A percentile compares a stretch with the other conserved stretches of the same genome.
phyloP scores from a whole-genome alignment of 331 rosid species.

The Telfairia occidentalis region DNA sequence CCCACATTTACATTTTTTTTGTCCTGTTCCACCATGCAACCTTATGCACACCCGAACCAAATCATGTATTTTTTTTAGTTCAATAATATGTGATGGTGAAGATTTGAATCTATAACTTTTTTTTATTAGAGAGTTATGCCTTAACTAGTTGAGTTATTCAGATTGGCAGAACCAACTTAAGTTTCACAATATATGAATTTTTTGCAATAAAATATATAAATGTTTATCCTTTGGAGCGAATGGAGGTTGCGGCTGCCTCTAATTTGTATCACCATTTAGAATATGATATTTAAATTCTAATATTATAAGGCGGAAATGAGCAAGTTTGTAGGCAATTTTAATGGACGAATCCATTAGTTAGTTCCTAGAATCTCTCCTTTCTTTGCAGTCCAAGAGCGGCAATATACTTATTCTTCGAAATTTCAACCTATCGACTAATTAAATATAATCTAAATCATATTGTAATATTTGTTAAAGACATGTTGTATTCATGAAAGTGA shows the following conservation, averaged over 20 bases:
- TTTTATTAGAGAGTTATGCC: no score
- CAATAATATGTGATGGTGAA: no score
- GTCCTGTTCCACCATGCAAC: background rate
- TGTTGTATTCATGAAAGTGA: background rate
- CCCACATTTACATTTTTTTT: background rate
- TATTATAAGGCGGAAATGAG: background rate
- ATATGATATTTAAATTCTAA: background rate
- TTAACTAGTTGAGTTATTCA: no score
- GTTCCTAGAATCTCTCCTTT: background rate
- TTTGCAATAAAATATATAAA: no score
- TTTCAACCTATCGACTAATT: background rate
- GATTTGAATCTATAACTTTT: no score
- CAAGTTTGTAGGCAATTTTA: background rate
- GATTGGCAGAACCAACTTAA: no score
- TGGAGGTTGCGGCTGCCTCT: background rate
- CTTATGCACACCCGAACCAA: no score
- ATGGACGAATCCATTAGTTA: background rate
- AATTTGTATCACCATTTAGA: background rate
- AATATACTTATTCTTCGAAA: background rate
- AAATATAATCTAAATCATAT: background rate
- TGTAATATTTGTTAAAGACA: background rate
- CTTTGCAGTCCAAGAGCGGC: constrained; percentile 8
- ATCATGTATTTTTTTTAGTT: no score
- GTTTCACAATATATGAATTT: no score
- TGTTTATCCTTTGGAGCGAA: no score